Evolutionary conservation across 371 early-diverging fungal genomes (phyloP), one percentile per base, ranked within the genome.

Genomic region (Apophysomyces sp.): DNA sequence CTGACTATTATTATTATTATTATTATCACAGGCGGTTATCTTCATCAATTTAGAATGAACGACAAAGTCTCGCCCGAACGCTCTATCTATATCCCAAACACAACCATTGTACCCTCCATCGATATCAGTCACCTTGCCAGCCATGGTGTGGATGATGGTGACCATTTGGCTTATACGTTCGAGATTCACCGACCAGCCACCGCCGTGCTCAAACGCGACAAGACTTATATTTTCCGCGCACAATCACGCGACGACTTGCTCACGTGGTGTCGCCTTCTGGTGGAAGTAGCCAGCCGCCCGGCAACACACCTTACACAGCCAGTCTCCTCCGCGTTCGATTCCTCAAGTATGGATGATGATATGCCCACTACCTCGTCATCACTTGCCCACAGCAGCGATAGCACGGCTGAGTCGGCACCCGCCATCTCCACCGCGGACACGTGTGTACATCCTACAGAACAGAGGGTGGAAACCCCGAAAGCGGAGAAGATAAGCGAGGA

Each of bases 31-130:
- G 77, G 69, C 29, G 81, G 81, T 13, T 81, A 71, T 52, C 56
- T 81, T 4, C 78, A 81, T 56, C 70, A 81, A 30, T 81, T 76
- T 51, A 69, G 64, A 7, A 26, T 72, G 58, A 63, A 68, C 39
- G 74, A 78, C 36, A 72, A 74, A 24, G 69, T 72, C 0, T 63
- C 68, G 0, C 80, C 80, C 9, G 80, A 77, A 40, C 67, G 71
- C 16, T 74, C 75, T 0, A 63, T 74, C 21, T 77, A 71, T 60
- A 71, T 80, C 37, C 75, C 80, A 7, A 63, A 58, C 4, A 60
- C 65, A 0, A 67, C 62, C 0, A 60, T 75, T 51, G 30, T 67
- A 5, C 69, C 71, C 1, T 70, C 69, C 4, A 61, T 65, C 27
- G 72, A 70, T 59, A 57, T 70, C 8, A 63, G 60, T 26, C 60